Conservation (phyloP, 177 flowering plant species). For the Vitis hybrid region DNA sequence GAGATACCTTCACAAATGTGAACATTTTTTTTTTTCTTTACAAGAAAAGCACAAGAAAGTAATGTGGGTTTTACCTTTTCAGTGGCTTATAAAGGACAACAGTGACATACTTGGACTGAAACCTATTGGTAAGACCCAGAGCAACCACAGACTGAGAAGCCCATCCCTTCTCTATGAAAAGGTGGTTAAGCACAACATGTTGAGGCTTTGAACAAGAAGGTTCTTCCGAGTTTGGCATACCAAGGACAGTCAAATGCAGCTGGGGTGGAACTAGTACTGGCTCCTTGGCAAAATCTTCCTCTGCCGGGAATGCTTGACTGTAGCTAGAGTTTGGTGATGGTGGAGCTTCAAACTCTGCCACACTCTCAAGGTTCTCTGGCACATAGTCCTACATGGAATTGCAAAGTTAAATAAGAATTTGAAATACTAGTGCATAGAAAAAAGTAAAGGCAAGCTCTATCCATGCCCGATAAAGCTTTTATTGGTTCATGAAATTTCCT, state of each 20-base stretch:
- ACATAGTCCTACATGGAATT: conserved; percentile 56
- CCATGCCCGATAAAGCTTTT: no score
- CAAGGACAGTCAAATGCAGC: conserved; percentile 64
- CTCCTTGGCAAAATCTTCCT: conserved; percentile 85
- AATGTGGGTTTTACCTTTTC: conserved; percentile 35
- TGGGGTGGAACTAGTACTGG: conserved; percentile 74
- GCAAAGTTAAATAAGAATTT: background rate
- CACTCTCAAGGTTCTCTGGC: conserved; percentile 74
- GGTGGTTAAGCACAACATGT: conserved; percentile 89
- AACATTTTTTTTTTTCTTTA: background rate
- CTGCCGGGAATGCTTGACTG: conserved; percentile 49
- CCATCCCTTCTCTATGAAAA: conserved; percentile 77
- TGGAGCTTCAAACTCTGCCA: conserved; percentile 80
- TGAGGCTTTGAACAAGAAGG: conserved; percentile 59
- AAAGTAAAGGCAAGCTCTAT: background rate
- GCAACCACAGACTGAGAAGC: conserved; percentile 79
- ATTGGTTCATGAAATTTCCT: no score
- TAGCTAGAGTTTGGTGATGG: conserved; percentile 83
- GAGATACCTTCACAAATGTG: conserved; percentile 4
- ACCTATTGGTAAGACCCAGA: conserved; percentile 78
- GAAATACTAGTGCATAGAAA: background rate
- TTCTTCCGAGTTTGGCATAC: conserved; percentile 40
- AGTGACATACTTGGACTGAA: conserved; percentile 84
- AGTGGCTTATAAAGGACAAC: conserved; percentile 89
- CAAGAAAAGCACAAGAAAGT: conserved; percentile 1